Evolutionary conservation across 2,329 filamentous ascomycete species (phyloP), one percentile per base, ranked within the genome.

Genomic region (Anisogramma anomala): DNA sequence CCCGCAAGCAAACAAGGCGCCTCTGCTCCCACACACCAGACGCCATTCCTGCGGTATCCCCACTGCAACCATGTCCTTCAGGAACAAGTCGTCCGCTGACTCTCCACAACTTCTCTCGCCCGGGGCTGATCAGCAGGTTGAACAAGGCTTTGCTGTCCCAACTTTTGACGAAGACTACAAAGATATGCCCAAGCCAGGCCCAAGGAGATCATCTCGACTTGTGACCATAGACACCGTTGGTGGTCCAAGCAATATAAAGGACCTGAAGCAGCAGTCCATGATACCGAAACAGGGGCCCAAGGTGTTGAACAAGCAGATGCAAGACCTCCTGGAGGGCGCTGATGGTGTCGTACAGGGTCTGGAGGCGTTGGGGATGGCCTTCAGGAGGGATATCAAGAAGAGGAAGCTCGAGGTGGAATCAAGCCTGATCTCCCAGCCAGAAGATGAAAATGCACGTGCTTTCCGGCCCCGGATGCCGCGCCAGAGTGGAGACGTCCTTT

Each of bases 381-480:
- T 74, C 3, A 61, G 63, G 20, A 58, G 55, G 4, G 60, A 59
- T 5, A 62, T 64, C 8, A 67, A 67, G 42, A 59, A 54, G 17
- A 68, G 73, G 46, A 67, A 70, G 26, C 50, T 64, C 0, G 65
- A 65, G n/a, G 47, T 74, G 3, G 60, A 69, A 43, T 58, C 61
- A 22, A 68, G 65, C 4, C 49, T 58, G 4, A 42, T 65, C 4
- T 17, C 17, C 13, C 4, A 22, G 1, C 27, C 39, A 0, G 31
- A 47, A 2, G 23, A 27, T 3, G 39, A 50, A 9, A 14, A 20
- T 6, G 15, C 19, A 5, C 39, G 22, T 19, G 10, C 19, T 9
- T 10, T 34, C 19, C 36, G 17, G 11, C 35, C 23, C 3, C 33
- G 26, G 9, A 32, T 26, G 18, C n/a, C n/a, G n/a, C n/a, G n/a